phyloP scores from a whole-genome alignment of 2,329 filamentous ascomycete species.

The Calonectria honghensis region DNA sequence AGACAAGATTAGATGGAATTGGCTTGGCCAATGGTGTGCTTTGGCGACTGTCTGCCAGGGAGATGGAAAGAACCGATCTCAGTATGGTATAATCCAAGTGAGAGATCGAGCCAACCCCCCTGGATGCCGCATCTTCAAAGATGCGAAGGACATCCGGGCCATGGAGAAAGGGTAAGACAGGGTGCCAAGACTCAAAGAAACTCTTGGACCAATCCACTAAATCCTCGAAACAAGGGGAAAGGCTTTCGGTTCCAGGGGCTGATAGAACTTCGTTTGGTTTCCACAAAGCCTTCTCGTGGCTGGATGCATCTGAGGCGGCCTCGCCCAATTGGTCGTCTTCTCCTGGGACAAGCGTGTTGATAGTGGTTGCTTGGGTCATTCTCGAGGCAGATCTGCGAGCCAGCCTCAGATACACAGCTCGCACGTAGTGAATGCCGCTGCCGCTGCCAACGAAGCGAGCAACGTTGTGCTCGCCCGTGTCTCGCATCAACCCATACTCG shows the following conservation, averaged over 20 bases:
- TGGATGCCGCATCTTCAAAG: constrained; percentile 65
- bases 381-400: constrained; percentile 51
- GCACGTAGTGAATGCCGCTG: constrained; percentile 76
- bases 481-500: constrained; percentile 68
- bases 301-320: constrained; percentile 36
- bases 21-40: constrained; percentile 49
- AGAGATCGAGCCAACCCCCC: constrained; percentile 56
- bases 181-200: constrained; percentile 76
- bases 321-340: constrained; percentile 72
- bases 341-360: constrained; percentile 69
- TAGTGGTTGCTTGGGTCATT: constrained; percentile 41
- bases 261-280: constrained; percentile 58
- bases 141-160: constrained; percentile 69
- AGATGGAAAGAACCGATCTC: constrained; percentile 71
- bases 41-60: constrained; percentile 71
- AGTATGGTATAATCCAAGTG: constrained; percentile 65
- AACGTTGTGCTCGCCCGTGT: constrained; percentile 65
- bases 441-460: constrained; percentile 75
- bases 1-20: constrained; percentile 67
- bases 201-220: constrained; percentile 69
- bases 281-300: constrained; percentile 57
- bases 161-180: constrained; percentile 73
- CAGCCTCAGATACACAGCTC: constrained; percentile 71
- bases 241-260: constrained; percentile 32
- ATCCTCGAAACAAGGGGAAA: constrained; percentile 64